Percentiles rank a stretch among this genome's conserved stretches.
phyloP scores from a whole-genome alignment of 2,329 filamentous ascomycete genomes.

The Emergomyces orientalis region DNA sequence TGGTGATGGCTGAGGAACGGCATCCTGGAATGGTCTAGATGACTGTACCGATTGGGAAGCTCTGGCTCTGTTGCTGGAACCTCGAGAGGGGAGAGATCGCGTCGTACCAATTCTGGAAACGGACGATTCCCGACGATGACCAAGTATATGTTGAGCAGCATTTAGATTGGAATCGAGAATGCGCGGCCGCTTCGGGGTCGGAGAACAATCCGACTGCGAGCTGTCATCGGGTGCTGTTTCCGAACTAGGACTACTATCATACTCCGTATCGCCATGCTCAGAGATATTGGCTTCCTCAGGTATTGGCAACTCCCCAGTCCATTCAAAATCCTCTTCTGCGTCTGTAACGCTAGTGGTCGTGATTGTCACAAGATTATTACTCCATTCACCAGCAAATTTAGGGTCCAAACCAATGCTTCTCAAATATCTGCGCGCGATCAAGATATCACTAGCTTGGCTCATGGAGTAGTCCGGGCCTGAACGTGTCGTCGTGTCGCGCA shows the following conservation, averaged over 20 bases:
- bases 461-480: conserved; percentile 21
- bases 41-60: background rate
- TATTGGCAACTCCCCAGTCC: conserved; percentile 7
- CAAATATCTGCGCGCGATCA: conserved; percentile 25
- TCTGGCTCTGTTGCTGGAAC: too few relatives aligned
- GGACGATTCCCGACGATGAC: conserved; percentile 7
- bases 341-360: background rate
- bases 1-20: background rate
- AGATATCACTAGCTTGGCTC: conserved; percentile 25
- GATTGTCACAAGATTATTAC: conserved; percentile 20
- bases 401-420: conserved; percentile 23
- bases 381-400: conserved; percentile 28
- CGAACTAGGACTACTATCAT: background rate
- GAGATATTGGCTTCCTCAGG: background rate
- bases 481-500: conserved; percentile 11
- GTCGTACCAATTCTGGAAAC: background rate
- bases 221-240: background rate
- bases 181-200: background rate
- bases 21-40: background rate
- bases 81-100: background rate
- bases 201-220: background rate
- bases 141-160: conserved; percentile 11
- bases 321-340: conserved; percentile 13
- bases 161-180: conserved; percentile 6
- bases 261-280: background rate